A percentile compares a stretch with the other conserved stretches of the same genome.
These are phyloP conservation scores for Caryopteris hybrid DNA, from an alignment of 305 asterid species.

Conservation along the genomic window DNA sequence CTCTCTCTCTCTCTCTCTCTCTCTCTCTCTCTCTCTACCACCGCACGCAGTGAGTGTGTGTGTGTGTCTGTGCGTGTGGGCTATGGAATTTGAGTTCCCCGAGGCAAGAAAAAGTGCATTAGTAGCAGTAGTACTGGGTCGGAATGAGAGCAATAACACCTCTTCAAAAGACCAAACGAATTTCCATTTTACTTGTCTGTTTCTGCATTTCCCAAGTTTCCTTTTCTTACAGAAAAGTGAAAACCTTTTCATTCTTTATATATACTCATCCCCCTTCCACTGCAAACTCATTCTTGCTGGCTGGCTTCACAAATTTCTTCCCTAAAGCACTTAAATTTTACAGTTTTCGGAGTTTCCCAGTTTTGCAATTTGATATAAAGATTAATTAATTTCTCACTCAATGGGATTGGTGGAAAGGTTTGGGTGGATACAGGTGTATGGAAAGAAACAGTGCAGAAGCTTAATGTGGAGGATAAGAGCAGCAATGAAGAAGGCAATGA, in stretches of 20 bases:
- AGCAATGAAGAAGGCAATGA: slow-evolving; percentile 41
- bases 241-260: neutral
- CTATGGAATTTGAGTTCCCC: slow-evolving; percentile 77
- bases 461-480: slow-evolving; percentile 49
- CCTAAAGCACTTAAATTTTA: too few species aligned
- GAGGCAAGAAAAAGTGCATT: slow-evolving; percentile 30
- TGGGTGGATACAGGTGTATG: slow-evolving; percentile 28
- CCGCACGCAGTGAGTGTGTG: too few species aligned
- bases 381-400: neutral
- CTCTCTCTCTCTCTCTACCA: too few species aligned
- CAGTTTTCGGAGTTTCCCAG: neutral
- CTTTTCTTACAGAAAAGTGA: neutral
- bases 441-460: slow-evolving; percentile 48
- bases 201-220: slow-evolving; percentile 9
- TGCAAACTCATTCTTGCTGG: too few species aligned
- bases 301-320: too few species aligned
- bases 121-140: slow-evolving; percentile 13
- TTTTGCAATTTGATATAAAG: neutral
- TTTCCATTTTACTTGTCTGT: slow-evolving; percentile 21
- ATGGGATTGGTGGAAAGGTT: slow-evolving; percentile 31
- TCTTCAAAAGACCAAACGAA: slow-evolving; percentile 31
- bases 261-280: neutral
- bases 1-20: slow-evolving; percentile 13
- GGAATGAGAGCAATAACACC: slow-evolving; percentile 18
- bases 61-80: too few species aligned